Base-by-base conservation (phyloP, 148 eudicot species). In the Chenopodium quinoa region DNA sequence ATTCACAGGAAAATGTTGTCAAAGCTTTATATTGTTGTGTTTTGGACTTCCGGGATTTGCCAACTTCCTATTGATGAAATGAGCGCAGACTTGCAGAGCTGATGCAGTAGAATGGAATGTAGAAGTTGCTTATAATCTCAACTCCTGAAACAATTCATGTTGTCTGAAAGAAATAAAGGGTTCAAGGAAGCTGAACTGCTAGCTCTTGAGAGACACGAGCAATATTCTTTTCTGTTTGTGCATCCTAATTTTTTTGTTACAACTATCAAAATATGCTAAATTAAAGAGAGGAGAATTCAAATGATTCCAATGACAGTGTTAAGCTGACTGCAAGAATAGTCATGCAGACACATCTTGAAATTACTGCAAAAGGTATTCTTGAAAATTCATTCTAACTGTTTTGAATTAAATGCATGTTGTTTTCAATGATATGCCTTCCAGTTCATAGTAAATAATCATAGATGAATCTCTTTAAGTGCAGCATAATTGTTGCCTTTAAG, bases 321-420 rank as follows among this genome's bases (percentile, higher is more conserved):
- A 20, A 29, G 64, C 78, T 34, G 19, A 34, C 46, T 73, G 31
- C 48, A 46, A 52, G 73, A 9, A 20, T 75, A 29, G 13, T 67
- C 78, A 37, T 54, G 23, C 14, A 47, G 60, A 62, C 82, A 80
- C 11, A n/a, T 68, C 77, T 37, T 63, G 46, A 8, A 74, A 62
- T 1, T 2, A 44, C 37, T 64, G 64, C 79, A n/a, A 47, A 72
- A 83, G 85, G 85, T 83, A 83, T 66, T 65, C 46, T 54, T 54
- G 40, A 47, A 73, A 20, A 22, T 78, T 29, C 46, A 27, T 46
- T 47, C 11, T 31, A 31, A 9, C 34, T 9, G 16, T 58, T 76
- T 73, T 52, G 19, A 2, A 22, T 20, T 22, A 11, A 44, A 19
- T 71, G 8, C 73, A 71, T 46, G 11, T 11, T 9, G 10, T 20